Percentiles rank a stretch among this genome's conserved stretches.
phyloP scores from a whole-genome alignment of 176 grass and related monocot genomes.

The Triticum timopheevii region DNA sequence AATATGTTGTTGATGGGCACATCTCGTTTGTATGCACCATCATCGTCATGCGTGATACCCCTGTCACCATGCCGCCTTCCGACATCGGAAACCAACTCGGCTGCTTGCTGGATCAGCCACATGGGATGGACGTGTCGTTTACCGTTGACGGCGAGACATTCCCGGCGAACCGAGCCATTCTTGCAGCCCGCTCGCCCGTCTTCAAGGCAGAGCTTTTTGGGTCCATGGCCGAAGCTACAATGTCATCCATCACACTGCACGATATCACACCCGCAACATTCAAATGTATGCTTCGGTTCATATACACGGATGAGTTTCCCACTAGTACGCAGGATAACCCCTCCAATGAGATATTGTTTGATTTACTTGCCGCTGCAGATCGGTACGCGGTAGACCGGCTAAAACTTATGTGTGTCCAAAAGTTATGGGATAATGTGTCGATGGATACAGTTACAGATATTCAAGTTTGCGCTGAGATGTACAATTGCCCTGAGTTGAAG shows the following conservation, averaged over 20 bases:
- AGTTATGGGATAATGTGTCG: slow-evolving; percentile 30
- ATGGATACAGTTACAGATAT: slow-evolving; percentile 18
- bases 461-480: slow-evolving; percentile 32
- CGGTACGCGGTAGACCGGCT: slow-evolving; percentile 49
- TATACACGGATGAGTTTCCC: slow-evolving; percentile 38
- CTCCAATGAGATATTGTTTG: neutral
- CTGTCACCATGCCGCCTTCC: too few relatives aligned
- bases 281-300: slow-evolving; percentile 38
- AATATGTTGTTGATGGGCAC: too few relatives aligned
- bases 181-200: slow-evolving; percentile 19
- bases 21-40: too few relatives aligned
- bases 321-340: neutral
- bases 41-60: too few relatives aligned
- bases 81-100: too few relatives aligned
- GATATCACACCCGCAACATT: slow-evolving; percentile 21
- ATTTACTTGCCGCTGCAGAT: slow-evolving; percentile 48
- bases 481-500: slow-evolving; percentile 45
- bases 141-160: neutral
- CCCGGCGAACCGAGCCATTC: neutral
- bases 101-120: too few relatives aligned
- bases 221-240: neutral
- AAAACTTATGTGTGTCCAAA: slow-evolving; percentile 44
- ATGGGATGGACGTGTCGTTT: too few relatives aligned
- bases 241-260: neutral
- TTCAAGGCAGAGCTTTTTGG: slow-evolving; percentile 33